Base-by-base conservation (phyloP, 2,329 filamentous ascomycete genomes). In the Colletotrichum agaves region DNA sequence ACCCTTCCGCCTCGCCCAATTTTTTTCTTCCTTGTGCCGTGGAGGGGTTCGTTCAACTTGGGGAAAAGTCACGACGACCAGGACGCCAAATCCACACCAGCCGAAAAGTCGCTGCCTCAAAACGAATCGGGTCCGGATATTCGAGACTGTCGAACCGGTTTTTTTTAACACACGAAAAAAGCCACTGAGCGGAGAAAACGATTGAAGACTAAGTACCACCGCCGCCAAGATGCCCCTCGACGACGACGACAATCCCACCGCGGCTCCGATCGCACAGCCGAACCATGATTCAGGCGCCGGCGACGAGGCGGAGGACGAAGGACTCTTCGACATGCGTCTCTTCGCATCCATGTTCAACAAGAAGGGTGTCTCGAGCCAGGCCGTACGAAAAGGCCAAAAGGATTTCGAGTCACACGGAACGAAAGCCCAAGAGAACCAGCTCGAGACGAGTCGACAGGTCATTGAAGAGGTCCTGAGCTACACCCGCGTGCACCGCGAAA, bases 371-470 rank as follows among this genome's bases (percentile, higher is more conserved):
- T 85, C 85, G 8, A 78, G 83, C 57, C 88, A 89, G 73, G 86
- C 94, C 11, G 93, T 97, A 39, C 94, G 95, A 72, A 93, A 94
- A 71, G 96, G 96, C 69, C 94, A 97, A 78, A 99, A 99, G 79
- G 96, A 99, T 81, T 99, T 98, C 78, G 96, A 98, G 80, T 90
- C 92, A 31, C 94, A 98, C 79, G 92, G 93, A 53, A 98, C 96
- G 2, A 87, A 88, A 35, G 88, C 92, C 35, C 96, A 99, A 79
- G 89, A 91, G 71, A 85, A 87, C 63, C 88, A 91, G 8, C 89
- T 99, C 58, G 91, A 93, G 74, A 88, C 92, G 52, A 97, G 93
- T 70, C 90, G 95, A 61, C 85, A 87, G 72, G 95, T 94, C 19
- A 96, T 99, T 91, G 92, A 97, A 78, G 90, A 93, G 73, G 94